Evolutionary conservation across 2,329 filamentous ascomycete species (phyloP).

Genomic region (Diaporthe batatas): DNA sequence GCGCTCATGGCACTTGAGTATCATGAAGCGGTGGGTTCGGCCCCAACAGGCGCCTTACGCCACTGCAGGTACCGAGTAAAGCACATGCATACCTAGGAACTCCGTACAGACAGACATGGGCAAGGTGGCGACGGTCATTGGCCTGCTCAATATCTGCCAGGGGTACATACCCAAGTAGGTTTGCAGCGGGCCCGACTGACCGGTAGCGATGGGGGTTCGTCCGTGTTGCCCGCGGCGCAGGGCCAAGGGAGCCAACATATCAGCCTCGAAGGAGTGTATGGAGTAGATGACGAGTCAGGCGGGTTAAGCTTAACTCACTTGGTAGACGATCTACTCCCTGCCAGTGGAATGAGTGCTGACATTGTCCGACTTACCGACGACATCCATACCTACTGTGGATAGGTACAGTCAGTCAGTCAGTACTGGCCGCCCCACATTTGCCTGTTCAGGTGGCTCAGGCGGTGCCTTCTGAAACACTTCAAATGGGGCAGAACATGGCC

Average conservation of each 20-base stretch:
- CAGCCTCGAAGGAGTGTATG: neutral
- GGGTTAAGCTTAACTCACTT: conserved; percentile 23
- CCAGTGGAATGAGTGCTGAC: neutral
- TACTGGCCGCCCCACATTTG: neutral
- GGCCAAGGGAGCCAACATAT: neutral
- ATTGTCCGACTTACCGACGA: neutral
- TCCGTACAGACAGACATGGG: neutral
- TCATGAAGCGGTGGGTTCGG: neutral
- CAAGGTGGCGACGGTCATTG: neutral
- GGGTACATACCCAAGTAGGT: neutral
- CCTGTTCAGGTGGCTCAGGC: conserved; percentile 15
- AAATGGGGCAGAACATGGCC: conserved; percentile 11
- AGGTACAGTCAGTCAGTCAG: too few species aligned
- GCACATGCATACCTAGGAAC: too few species aligned
- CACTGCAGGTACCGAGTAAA: neutral
- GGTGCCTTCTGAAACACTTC: conserved; percentile 20
- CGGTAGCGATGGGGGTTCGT: conserved; percentile 13
- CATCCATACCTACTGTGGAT: too few species aligned
- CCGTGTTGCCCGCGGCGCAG: neutral
- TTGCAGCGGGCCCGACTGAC: neutral
- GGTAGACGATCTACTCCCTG: conserved; percentile 1
- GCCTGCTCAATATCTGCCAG: neutral
- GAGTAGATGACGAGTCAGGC: conserved; percentile 12
- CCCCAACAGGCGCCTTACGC: conserved; percentile 6
- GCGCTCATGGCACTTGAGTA: conserved; percentile 26